A percentile compares a stretch with the other conserved stretches of the same genome.
phyloP scores from a whole-genome alignment of 495 filamentous ascomycete species.

The Hypoxylon perforatum region DNA sequence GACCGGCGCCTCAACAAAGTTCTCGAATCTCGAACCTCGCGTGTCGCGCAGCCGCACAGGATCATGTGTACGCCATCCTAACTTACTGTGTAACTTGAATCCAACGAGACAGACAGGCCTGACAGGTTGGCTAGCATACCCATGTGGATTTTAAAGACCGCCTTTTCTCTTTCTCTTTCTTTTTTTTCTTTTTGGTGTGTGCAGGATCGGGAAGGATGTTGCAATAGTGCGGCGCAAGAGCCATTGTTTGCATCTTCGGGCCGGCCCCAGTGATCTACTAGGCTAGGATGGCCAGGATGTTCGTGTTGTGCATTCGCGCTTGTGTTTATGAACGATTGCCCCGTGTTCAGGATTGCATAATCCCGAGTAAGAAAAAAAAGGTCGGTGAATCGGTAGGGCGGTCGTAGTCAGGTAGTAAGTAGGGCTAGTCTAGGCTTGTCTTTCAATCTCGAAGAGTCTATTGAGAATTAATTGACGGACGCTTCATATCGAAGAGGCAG shows the following conservation, averaged over 20 bases:
- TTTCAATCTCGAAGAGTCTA: constrained; percentile 5
- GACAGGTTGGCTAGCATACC: not conserved
- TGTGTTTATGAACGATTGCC: constrained; percentile 23
- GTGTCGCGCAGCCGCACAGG: constrained; percentile 39
- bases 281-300: constrained; percentile 24
- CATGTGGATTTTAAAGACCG: constrained; percentile 19
- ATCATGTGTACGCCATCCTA: constrained; percentile 32
- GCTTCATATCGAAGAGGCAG: not conserved
- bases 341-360: constrained; percentile 24
- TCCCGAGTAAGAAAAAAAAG: constrained; percentile 3
- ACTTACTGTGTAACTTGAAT: not conserved
- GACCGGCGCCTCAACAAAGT: not conserved
- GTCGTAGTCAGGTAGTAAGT: not conserved
- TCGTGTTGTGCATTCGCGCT: constrained; percentile 38
- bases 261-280: constrained; percentile 40
- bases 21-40: constrained; percentile 26
- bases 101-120: constrained; percentile 8
- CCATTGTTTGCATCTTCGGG: constrained; percentile 39
- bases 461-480: constrained; percentile 6
- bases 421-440: constrained; percentile 15
- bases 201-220: constrained; percentile 36
- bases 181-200: constrained; percentile 6
- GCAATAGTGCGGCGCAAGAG: constrained; percentile 36
- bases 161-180: constrained; percentile 10
- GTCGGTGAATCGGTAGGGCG: too few relatives aligned